phyloP scores from a whole-genome alignment of 768 basidiomycete species.

The Melanogaster broomeanus region DNA sequence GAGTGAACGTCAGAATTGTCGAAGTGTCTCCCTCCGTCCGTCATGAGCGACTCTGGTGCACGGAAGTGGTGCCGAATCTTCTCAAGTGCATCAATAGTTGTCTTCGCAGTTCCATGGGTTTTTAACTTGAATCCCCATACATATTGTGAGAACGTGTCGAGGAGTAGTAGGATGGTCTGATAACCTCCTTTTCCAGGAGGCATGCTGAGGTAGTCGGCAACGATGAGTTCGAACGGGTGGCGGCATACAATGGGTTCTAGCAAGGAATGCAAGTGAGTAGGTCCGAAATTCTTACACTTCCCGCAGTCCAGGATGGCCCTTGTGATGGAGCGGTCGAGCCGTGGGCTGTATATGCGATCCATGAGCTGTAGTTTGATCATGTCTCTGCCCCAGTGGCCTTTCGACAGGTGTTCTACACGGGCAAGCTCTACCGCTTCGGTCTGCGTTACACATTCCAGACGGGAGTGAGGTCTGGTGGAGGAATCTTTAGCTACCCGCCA shows the following conservation, averaged over 20 bases:
- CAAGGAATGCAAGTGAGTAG: constrained; percentile 16
- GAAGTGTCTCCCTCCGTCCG: constrained; percentile 29
- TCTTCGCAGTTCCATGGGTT: constrained; percentile 11
- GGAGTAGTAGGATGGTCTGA: constrained; percentile 2
- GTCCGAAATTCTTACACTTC: constrained; percentile 23
- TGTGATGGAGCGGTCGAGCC: constrained; percentile 20
- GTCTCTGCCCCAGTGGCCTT: constrained; percentile 38
- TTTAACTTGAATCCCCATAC: constrained; percentile 24
- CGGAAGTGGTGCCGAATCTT: constrained; percentile 13
- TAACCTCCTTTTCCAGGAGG: constrained; percentile 16
- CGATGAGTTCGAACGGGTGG: constrained; percentile 19
- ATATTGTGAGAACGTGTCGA: too few relatives aligned
- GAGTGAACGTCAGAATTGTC: too few relatives aligned
- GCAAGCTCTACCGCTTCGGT: constrained; percentile 27
- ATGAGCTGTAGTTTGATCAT: constrained; percentile 30
- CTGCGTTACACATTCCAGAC: constrained; percentile 29
- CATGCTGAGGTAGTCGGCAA: constrained; percentile 23
- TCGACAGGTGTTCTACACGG: constrained; percentile 3
- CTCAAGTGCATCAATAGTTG: constrained; percentile 9
- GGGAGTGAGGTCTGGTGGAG: too few relatives aligned
- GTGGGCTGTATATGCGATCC: constrained; percentile 29
- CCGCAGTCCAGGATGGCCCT: neutral
- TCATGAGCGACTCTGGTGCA: constrained; percentile 18
- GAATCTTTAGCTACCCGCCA: too few relatives aligned
- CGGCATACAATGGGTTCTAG: constrained; percentile 18